These are phyloP conservation scores for Amphirosellinia nigrospora DNA, from an alignment of 495 filamentous ascomycete genomes.

Conservation along the genomic window DNA sequence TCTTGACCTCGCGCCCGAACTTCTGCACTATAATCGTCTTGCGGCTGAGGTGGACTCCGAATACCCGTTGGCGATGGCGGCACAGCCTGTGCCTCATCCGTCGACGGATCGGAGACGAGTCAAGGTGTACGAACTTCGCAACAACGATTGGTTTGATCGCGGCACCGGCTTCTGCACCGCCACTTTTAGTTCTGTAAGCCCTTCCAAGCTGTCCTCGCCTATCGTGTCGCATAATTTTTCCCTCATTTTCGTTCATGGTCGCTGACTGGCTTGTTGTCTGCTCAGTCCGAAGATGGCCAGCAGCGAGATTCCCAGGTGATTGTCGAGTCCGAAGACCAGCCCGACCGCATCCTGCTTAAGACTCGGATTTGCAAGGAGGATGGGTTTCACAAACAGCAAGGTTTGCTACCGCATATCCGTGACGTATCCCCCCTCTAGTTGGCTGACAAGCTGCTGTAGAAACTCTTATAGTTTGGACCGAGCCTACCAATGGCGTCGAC, in stretches of 20 bases:
- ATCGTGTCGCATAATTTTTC: conserved; percentile 20
- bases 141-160: conserved; percentile 99
- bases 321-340: conserved; percentile 92
- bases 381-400: conserved; percentile 98
- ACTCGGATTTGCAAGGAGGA: conserved; percentile 92
- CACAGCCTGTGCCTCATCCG: conserved; percentile 81
- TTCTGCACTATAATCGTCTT: conserved; percentile 43
- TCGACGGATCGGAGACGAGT: conserved; percentile 93
- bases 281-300: conserved; percentile 51
- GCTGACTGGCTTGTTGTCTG: conserved; percentile 29
- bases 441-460: conserved; percentile 60
- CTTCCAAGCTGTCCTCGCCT: conserved; percentile 19
- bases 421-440: neutral
- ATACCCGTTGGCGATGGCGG: conserved; percentile 70
- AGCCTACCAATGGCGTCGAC: conserved; percentile 77
- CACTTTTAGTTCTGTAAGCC: conserved; percentile 75
- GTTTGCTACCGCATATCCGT: conserved; percentile 54
- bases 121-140: conserved; percentile 97
- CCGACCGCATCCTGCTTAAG: conserved; percentile 81
- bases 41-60: conserved; percentile 45
- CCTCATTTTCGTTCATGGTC: conserved; percentile 5
- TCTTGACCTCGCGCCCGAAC: conserved; percentile 48
- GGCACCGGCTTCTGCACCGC: conserved; percentile 96
- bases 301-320: conserved; percentile 80
- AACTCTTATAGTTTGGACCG: conserved; percentile 98